These are phyloP conservation scores for Sinapis alba DNA, from an alignment of 441 rosid genomes.

Conservation along the genomic window DNA sequence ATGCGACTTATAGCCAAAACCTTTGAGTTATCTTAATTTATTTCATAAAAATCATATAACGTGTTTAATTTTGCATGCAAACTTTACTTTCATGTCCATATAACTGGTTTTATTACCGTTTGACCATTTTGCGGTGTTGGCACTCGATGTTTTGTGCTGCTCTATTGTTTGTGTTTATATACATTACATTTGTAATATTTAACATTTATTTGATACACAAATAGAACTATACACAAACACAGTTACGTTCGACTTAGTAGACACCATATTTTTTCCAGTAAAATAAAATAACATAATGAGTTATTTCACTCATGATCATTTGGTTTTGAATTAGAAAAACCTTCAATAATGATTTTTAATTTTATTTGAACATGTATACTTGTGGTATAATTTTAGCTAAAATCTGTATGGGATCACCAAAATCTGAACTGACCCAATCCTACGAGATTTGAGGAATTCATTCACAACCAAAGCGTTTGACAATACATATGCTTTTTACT, in stretches of 20 bases:
- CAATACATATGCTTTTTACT: not conserved
- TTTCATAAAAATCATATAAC: not conserved
- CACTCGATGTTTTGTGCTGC: not conserved
- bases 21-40: not conserved
- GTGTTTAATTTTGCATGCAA: not conserved
- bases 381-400: not conserved
- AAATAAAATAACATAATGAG: not conserved
- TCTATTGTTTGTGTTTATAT: not conserved
- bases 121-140: not conserved
- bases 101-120: not conserved
- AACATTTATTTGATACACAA: not conserved
- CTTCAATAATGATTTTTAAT: not conserved
- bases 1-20: no score
- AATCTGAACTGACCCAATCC: not conserved
- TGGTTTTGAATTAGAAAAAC: not conserved
- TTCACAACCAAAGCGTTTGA: not conserved
- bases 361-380: not conserved
- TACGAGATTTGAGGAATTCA: not conserved
- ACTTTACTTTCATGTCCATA: not conserved
- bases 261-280: not conserved
- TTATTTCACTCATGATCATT: not conserved
- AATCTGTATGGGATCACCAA: not conserved
- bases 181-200: not conserved
- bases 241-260: not conserved
- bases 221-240: not conserved